Conservation (phyloP, 371 early-diverging fungal species). For the Saksenaea vasiformis region DNA sequence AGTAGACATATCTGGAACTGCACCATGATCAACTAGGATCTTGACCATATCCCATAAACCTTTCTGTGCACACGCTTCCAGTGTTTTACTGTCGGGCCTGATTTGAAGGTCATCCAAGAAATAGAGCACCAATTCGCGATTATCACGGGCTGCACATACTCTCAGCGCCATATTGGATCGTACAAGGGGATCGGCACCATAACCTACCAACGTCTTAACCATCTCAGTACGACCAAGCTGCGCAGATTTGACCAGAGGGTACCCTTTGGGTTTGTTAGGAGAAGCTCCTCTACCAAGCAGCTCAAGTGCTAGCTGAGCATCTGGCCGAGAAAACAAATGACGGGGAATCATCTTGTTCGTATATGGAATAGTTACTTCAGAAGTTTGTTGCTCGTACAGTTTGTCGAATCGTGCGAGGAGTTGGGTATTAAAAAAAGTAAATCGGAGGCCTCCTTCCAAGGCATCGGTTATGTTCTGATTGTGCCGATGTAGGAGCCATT, state of each 20-base stretch:
- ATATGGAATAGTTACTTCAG: slow-evolving; percentile 9
- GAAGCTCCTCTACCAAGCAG: slow-evolving; percentile 46
- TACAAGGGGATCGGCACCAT: slow-evolving; percentile 47
- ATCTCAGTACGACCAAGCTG: slow-evolving; percentile 42
- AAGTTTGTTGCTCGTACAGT: slow-evolving; percentile 6
- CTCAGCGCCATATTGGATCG: slow-evolving; percentile 50
- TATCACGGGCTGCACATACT: slow-evolving; percentile 44
- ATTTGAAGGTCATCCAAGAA: slow-evolving; percentile 47
- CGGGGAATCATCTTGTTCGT: slow-evolving; percentile 37
- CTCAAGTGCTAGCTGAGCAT: slow-evolving; percentile 15
- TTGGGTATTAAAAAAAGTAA: slow-evolving; percentile 31
- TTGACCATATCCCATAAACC: slow-evolving; percentile 49
- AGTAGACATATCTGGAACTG: slow-evolving; percentile 52
- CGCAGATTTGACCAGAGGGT: slow-evolving; percentile 55
- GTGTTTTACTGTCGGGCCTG: slow-evolving; percentile 44
- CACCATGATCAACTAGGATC: slow-evolving; percentile 53
- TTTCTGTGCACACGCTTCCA: slow-evolving; percentile 42
- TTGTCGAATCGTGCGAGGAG: slow-evolving; percentile 31
- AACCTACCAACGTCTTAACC: slow-evolving; percentile 41
- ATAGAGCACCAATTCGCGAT: slow-evolving; percentile 42
- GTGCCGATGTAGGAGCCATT: slow-evolving; percentile 35
- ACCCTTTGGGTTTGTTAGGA: slow-evolving; percentile 50
- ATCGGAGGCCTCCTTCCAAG: slow-evolving; percentile 27
- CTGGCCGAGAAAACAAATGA: slow-evolving; percentile 25
- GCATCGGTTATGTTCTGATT: slow-evolving; percentile 19